These are phyloP conservation scores for Pleurotus djamor DNA, from an alignment of 768 basidiomycete species.

Conservation along the genomic window DNA sequence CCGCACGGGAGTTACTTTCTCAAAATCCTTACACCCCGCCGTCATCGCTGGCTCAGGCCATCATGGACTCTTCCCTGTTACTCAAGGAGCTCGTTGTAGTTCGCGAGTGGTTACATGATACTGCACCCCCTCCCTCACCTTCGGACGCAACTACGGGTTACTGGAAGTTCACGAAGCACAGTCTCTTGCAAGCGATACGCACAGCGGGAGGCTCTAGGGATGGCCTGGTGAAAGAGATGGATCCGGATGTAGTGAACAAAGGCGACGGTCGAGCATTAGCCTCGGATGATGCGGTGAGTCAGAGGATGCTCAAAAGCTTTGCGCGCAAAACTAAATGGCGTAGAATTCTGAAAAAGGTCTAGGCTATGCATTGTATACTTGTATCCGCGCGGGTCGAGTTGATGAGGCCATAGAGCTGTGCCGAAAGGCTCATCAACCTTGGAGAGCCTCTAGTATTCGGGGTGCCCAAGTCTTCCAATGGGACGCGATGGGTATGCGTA, in stretches of 20 bases:
- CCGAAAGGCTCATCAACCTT: slow-evolving; percentile 80
- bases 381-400: slow-evolving; percentile 80
- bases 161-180: slow-evolving; percentile 80
- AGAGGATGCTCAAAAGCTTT: neutral
- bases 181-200: slow-evolving; percentile 60
- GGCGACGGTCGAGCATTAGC: slow-evolving; percentile 60
- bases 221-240: slow-evolving; percentile 64
- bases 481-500: slow-evolving; percentile 60
- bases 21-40: slow-evolving; percentile 85
- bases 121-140: slow-evolving; percentile 53
- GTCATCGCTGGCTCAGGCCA: slow-evolving; percentile 68
- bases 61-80: slow-evolving; percentile 64
- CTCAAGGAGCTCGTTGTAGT: slow-evolving; percentile 78
- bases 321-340: neutral
- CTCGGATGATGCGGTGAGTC: slow-evolving; percentile 74
- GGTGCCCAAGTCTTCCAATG: slow-evolving; percentile 81
- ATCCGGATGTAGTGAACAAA: slow-evolving; percentile 76
- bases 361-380: slow-evolving; percentile 74
- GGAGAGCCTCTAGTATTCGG: slow-evolving; percentile 88
- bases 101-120: slow-evolving; percentile 88
- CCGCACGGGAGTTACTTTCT: slow-evolving; percentile 54
- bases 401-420: slow-evolving; percentile 85
- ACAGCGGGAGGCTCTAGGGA: slow-evolving; percentile 43
- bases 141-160: slow-evolving; percentile 81
- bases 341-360: slow-evolving; percentile 83